These are phyloP conservation scores for Annulohypoxylon bovei DNA, from an alignment of 495 filamentous ascomycete species.

Conservation along the genomic window DNA sequence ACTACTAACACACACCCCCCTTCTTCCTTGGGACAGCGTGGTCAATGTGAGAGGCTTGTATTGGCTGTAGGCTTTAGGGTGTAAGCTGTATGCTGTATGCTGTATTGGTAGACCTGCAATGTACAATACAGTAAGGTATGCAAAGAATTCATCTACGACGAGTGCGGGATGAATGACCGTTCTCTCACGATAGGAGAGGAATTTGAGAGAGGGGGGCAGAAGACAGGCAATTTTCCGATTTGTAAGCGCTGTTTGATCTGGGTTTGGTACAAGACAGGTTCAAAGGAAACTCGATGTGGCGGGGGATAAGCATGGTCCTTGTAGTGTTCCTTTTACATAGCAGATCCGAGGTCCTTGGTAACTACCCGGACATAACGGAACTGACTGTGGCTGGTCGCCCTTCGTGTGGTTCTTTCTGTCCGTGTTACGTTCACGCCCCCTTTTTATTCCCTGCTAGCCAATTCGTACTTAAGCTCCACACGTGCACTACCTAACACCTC, in stretches of 20 bases:
- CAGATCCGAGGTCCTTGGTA: neutral
- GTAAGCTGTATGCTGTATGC: slow-evolving; percentile 9
- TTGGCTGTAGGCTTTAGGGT: slow-evolving; percentile 2
- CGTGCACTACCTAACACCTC: too few species aligned
- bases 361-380: slow-evolving; percentile 43
- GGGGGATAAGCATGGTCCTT: slow-evolving; percentile 25
- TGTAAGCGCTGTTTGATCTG: slow-evolving; percentile 34
- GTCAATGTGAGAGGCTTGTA: slow-evolving; percentile 32
- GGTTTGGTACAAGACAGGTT: slow-evolving; percentile 10
- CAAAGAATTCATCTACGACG: slow-evolving; percentile 24
- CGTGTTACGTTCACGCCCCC: slow-evolving; percentile 39
- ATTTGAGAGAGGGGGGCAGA: slow-evolving; percentile 44
- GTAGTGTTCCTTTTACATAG: neutral
- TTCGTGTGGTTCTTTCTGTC: slow-evolving; percentile 6
- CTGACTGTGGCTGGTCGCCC: slow-evolving; percentile 37
- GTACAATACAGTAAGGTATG: slow-evolving; percentile 16
- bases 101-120: slow-evolving; percentile 2
- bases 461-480: neutral
- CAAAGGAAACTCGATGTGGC: slow-evolving; percentile 31
- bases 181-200: slow-evolving; percentile 40
- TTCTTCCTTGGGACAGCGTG: slow-evolving; percentile 28
- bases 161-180: slow-evolving; percentile 21
- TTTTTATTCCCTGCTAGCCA: neutral
- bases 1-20: slow-evolving; percentile 37
- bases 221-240: slow-evolving; percentile 44